Base-by-base conservation (phyloP, 75 land plant species). In the Picea glauca region DNA sequence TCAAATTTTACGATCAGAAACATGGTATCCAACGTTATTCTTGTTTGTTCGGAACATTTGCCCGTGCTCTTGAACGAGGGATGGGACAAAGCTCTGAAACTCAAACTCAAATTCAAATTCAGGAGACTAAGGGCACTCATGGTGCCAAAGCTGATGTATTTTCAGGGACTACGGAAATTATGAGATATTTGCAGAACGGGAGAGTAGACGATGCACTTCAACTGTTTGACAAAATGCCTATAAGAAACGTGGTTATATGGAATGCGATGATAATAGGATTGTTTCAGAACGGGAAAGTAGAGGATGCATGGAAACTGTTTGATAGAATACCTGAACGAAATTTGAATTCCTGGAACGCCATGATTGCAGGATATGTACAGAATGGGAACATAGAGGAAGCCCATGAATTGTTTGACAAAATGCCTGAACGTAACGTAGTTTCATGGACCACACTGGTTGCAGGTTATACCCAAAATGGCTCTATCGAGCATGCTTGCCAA, bases 191-290 rank as follows among this genome's bases (percentile, higher is more conserved):
- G 12, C 54, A 50, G 54, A 50, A 50, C 9, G 54, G 54, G 54
- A 50, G 54, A 50, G 54, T 50, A 9, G 54, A 50, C 11, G 11
- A 50, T 50, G 54, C 54, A 9, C 54, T 1, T 0, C 54, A 50
- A 50, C 11, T 50, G 11, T 50, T 50, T 50, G 54, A 8, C 54
- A 50, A 72, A 64, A 90, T 90, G 87, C 87, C 88, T 38, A 85
- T 77, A 72, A 84, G 57, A 79, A 87, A 90, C 76, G 91, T 87
- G 12, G 81, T 90, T 14, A 83, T 89, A 0, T 87, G 86, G 84
- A 90, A 89, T 0, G 88, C 85, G 58, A 87, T 90, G 89, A 72
- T 87, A 72, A 81, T 82, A 60, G 92, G 89, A 0, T 61, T 85
- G 3, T 61, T 85, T 50, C 89, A 78, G 15, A 83, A 75, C 7